Conservation (phyloP, 495 filamentous ascomycete genomes). For the Penicillium waksmanii region DNA sequence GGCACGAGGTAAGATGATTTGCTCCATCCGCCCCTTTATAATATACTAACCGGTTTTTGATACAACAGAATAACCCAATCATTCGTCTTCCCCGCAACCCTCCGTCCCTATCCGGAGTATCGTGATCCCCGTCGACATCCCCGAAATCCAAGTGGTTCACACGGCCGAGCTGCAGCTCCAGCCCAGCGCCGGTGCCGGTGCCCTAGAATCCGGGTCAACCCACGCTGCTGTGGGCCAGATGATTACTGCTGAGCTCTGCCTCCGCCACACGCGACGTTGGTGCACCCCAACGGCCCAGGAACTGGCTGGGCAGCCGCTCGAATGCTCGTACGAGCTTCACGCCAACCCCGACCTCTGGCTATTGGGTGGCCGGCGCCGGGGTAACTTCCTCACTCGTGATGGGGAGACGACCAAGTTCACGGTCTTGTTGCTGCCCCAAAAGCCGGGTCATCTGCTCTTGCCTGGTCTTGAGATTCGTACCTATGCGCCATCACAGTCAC, state of each 20-base stretch:
- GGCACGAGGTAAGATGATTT: slow-evolving; percentile 50
- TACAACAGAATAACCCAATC: slow-evolving; percentile 35
- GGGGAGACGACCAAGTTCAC: slow-evolving; percentile 54
- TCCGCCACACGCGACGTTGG: slow-evolving; percentile 82
- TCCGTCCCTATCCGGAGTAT: slow-evolving; percentile 46
- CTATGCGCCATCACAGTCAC: slow-evolving; percentile 38
- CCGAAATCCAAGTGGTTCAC: slow-evolving; percentile 80
- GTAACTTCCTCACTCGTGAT: slow-evolving; percentile 68
- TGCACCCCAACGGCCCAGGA: slow-evolving; percentile 51
- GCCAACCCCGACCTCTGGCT: slow-evolving; percentile 80
- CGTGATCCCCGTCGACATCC: slow-evolving; percentile 75
- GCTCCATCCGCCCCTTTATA: neutral
- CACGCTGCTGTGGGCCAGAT: slow-evolving; percentile 67
- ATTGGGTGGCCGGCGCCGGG: slow-evolving; percentile 77
- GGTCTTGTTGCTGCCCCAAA: slow-evolving; percentile 76
- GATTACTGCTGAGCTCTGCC: slow-evolving; percentile 68
- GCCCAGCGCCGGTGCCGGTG: slow-evolving; percentile 29
- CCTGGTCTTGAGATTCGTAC: slow-evolving; percentile 78
- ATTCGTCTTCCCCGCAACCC: slow-evolving; percentile 41
- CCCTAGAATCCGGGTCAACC: slow-evolving; percentile 27
- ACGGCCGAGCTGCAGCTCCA: slow-evolving; percentile 72
- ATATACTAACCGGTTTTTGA: slow-evolving; percentile 15
- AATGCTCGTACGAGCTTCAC: slow-evolving; percentile 84
- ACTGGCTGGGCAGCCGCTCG: slow-evolving; percentile 55
- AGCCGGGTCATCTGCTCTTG: slow-evolving; percentile 73